Base-by-base conservation (phyloP, 2,329 filamentous ascomycete genomes). In the Aurifilum marmelostoma region DNA sequence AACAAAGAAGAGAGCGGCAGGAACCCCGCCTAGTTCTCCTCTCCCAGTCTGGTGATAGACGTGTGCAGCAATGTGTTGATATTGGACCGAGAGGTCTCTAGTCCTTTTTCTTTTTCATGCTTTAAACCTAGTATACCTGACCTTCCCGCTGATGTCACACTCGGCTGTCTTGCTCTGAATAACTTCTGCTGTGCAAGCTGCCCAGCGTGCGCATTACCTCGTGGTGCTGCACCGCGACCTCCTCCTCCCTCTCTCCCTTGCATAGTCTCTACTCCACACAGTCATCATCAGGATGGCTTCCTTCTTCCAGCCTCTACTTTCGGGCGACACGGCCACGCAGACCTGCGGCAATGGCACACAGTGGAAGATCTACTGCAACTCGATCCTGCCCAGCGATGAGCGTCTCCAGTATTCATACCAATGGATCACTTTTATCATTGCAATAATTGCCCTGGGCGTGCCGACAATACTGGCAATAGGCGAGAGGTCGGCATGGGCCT, bases 351-450 rank as follows among this genome's bases (percentile, higher is more conserved):
- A 72, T 7, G 64, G 63, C 11, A 65, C 63, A 1, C 41, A 67
- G 3, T 71, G 72, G 21, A 68, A 73, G 60, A 71, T 79, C 8
- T 79, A 78, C 70, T 76, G 75, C 72, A 80, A 79, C 68, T 73
- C 65, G 18, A 66, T 75, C 16, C 60, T 79, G 2, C 65, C 75
- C 1, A 63, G 68, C 8, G 65, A 73, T 9, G 64, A 71, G 18
- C 73, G 75, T 54, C 71, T 77, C 32, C 63, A 69, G 24, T 67
- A 72, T 18, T 75, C 75, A 65, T 72, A 76, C 29, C 78, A 79
- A 67, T 71, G 72, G 34, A 67, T 76, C 37, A 74, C 75, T 3
- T 67, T 79, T 37, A 68, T 72, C 9, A 56, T 79, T 16, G 77
- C 75, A 6, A 69, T 68, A 5, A 68, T 69, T 8, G 74, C 73